Base-by-base conservation (phyloP, 768 basidiomycete genomes). In the Rhodotorula sphaerocarpa region DNA sequence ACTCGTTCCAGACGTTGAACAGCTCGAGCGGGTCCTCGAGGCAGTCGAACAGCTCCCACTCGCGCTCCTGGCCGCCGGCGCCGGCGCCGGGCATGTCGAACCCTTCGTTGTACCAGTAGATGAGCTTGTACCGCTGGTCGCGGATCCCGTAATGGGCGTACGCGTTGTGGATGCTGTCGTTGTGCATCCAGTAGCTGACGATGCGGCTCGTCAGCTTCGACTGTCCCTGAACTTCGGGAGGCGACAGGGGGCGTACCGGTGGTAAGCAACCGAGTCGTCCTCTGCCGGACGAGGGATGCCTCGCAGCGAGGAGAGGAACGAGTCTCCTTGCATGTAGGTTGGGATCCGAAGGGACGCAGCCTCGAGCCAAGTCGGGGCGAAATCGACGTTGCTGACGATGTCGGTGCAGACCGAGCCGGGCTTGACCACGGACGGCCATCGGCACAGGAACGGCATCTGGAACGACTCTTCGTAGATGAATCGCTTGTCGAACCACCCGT, bases 41-140 rank as follows among this genome's bases (percentile, higher is more conserved):
- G 48, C 69, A 70, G 46, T 70, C 69, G 52, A 70, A 70, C 23
- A 70, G 56, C 58, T 70, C 69, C 69, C 69, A 70, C 46, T 70
- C 69, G 41, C 59, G 66, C 33, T 67, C 62, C 28, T 70, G 61
- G 6, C 69, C 61, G 25, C 69, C 66, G 12, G 16, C 15, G 20
- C 36, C 36, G 31, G 66, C 54, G 10, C 66, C 69, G 11, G 66
- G 61, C 31, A 67, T 55, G 18, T 43, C 62, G 46, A 58, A 61
- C 12, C 20, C 15, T n/a, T 50, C 48, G 31, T 31, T 34, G 48
- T 50, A 50, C 66, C 69, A 70, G 55, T 65, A 70, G 44, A 70
- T 70, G 21, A 70, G 58, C 63, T 70, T 70, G 67, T 70, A 66
- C 20, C 63, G 63, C 36, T 65, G 39, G 42, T 57, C 50, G 25